Conservation (phyloP, 139 green algal species). For the Edaphochlamys debaryana region DNA sequence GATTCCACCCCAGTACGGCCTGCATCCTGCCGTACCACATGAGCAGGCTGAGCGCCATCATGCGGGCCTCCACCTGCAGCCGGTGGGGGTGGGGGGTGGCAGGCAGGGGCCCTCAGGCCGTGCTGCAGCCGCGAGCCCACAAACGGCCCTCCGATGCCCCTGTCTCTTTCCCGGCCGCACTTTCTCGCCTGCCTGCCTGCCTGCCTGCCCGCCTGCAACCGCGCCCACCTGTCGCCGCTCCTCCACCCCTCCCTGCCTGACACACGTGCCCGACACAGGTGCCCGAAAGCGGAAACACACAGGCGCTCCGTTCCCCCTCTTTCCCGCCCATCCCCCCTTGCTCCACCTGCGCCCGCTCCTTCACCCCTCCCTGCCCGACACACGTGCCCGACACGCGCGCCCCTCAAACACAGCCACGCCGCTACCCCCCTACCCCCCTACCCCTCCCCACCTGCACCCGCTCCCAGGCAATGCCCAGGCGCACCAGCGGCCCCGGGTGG, state of each 20-base stretch:
- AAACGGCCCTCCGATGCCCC: too few relatives aligned
- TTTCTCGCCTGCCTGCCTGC: too few relatives aligned
- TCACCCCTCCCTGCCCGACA: background rate
- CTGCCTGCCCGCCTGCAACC: too few relatives aligned
- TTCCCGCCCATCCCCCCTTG: too few relatives aligned
- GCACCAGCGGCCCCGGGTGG: conserved; percentile 22
- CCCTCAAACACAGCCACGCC: background rate
- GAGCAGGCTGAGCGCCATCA: conserved; percentile 20
- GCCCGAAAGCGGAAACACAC: background rate
- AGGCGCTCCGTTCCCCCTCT: background rate
- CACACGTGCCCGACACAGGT: too few relatives aligned
- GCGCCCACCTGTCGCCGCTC: too few relatives aligned
- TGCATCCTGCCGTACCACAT: background rate
- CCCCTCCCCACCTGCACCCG: conserved; percentile 10
- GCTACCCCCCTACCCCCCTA: background rate
- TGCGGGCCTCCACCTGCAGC: conserved; percentile 28
- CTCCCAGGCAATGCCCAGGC: conserved; percentile 27
- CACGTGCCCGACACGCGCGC: background rate
- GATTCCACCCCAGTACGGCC: conserved; percentile 9
- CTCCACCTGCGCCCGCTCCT: too few relatives aligned
- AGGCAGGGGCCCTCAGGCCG: background rate
- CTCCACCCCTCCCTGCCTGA: background rate
- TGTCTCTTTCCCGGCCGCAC: too few relatives aligned
- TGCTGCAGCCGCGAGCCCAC: too few relatives aligned
- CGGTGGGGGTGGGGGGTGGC: too few relatives aligned